phyloP scores from a whole-genome alignment of 2,329 filamentous ascomycete genomes.

The Amesomyces nigricolor region DNA sequence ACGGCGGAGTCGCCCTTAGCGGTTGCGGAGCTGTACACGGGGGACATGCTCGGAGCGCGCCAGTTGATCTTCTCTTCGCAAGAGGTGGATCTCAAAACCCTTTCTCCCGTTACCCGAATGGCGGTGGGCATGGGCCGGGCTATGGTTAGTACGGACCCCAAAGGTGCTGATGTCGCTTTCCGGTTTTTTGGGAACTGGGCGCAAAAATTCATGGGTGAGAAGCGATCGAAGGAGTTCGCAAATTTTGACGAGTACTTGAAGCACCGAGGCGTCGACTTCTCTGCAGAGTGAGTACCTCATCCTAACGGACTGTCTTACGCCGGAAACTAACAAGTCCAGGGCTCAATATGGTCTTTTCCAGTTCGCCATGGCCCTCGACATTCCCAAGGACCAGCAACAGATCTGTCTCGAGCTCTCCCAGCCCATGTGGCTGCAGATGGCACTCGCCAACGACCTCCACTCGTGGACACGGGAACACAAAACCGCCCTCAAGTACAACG shows the following conservation, averaged over 20 bases:
- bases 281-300: neutral
- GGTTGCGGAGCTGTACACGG: neutral
- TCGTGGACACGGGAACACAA: slow-evolving; percentile 11
- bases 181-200: neutral
- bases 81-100: neutral
- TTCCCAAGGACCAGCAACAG: slow-evolving; percentile 8
- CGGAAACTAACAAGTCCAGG: neutral
- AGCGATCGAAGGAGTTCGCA: neutral
- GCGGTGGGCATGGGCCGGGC: neutral
- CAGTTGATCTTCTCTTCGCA: neutral
- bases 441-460: slow-evolving; percentile 12
- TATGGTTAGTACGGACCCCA: neutral
- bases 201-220: neutral
- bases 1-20: neutral
- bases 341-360: neutral
- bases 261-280: neutral
- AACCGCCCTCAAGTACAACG: neutral
- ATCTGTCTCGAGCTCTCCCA: slow-evolving; percentile 5
- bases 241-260: slow-evolving; percentile 10
- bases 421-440: slow-evolving; percentile 4
- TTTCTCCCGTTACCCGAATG: neutral
- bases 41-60: neutral
- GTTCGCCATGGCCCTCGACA: slow-evolving; percentile 3
- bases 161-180: neutral
- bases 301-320: too few species aligned